phyloP scores from a whole-genome alignment of 257 asterid genomes.

The Nicotiana noctiflora region DNA sequence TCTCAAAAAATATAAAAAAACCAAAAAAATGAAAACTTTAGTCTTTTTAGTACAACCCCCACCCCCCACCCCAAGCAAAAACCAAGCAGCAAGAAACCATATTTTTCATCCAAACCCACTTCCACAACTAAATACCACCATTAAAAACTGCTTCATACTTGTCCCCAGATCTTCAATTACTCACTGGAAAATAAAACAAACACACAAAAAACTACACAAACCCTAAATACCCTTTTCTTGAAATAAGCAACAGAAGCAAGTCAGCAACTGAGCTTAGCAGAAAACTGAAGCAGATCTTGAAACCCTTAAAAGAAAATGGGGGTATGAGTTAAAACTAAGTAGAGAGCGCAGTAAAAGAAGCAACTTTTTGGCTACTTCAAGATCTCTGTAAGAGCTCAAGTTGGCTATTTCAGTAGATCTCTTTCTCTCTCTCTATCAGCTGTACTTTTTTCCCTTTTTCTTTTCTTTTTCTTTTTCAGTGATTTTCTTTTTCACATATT shows the following conservation, averaged over 20 bases:
- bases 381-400: background rate
- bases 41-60: conserved; percentile 22
- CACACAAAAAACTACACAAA: conserved; percentile 1
- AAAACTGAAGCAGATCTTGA: conserved; percentile 41
- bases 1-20: conserved; percentile 12
- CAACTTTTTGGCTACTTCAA: conserved; percentile 41
- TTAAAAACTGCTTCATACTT: conserved; percentile 17
- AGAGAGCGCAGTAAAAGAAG: conserved; percentile 38
- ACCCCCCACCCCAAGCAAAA: conserved; percentile 37
- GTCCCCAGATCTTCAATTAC: conserved; percentile 24
- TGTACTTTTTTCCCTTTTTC: conserved; percentile 2
- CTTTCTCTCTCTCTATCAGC: background rate
- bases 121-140: conserved; percentile 24
- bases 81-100: conserved; percentile 24
- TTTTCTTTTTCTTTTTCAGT: conserved; percentile 2
- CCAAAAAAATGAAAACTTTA: background rate
- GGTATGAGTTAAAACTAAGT: background rate
- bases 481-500: background rate
- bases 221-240: conserved; percentile 9
- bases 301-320: conserved; percentile 34
- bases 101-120: conserved; percentile 52
- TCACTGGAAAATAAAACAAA: background rate
- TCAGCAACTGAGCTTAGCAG: background rate
- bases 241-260: conserved; percentile 5
- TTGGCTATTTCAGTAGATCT: conserved; percentile 23